phyloP scores from a whole-genome alignment of 257 asterid species.

The Anisodus tanguticus region DNA sequence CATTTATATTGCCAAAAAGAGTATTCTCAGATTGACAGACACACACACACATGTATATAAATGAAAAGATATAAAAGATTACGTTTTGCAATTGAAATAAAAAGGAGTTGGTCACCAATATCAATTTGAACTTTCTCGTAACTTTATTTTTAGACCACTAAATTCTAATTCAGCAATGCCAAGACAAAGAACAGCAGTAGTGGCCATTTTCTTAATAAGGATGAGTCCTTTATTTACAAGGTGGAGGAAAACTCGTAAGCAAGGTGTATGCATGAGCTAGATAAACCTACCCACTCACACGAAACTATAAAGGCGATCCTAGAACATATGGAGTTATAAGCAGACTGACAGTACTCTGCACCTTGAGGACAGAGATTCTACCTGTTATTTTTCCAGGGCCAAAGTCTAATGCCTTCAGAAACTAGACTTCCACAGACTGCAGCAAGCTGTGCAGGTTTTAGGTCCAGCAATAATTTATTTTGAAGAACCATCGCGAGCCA shows the following conservation, averaged over 20 bases:
- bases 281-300: background rate
- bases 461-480: constrained; percentile 69
- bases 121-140: background rate
- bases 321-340: background rate
- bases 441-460: constrained; percentile 98
- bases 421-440: constrained; percentile 87
- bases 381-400: constrained; percentile 92
- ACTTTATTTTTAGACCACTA: background rate
- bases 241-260: background rate
- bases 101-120: background rate
- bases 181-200: background rate
- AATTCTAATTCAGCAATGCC: background rate
- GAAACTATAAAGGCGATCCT: background rate
- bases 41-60: no score
- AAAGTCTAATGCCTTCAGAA: constrained; percentile 94
- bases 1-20: no score
- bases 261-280: constrained; percentile 20
- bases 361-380: constrained; percentile 33
- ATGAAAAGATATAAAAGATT: background rate
- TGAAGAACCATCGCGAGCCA: constrained; percentile 97
- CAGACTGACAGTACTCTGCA: constrained; percentile 2
- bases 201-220: background rate
- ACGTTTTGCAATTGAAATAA: background rate
- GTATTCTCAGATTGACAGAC: no score
- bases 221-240: background rate